These are phyloP conservation scores for Hyaloscypha hepaticicola DNA, from an alignment of 495 filamentous ascomycete genomes.

Conservation along the genomic window DNA sequence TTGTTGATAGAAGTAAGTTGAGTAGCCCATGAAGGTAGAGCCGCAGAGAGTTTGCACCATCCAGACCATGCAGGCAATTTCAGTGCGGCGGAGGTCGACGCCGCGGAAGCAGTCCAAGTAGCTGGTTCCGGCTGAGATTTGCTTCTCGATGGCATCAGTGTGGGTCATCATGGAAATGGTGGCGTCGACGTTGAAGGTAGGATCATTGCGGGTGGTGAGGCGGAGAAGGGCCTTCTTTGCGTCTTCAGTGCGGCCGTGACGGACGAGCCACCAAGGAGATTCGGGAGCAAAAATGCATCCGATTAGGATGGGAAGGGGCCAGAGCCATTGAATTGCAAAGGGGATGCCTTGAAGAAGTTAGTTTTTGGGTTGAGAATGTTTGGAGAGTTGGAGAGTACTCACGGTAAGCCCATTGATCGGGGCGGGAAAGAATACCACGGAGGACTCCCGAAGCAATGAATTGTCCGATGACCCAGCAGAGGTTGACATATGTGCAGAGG, in stretches of 20 bases:
- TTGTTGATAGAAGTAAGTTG: constrained; percentile 66
- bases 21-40: constrained; percentile 67
- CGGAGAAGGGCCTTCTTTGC: constrained; percentile 58
- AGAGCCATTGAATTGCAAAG: constrained; percentile 65
- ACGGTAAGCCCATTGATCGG: constrained; percentile 61
- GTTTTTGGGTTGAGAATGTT: neutral
- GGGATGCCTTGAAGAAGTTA: constrained; percentile 16
- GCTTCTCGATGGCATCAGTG: constrained; percentile 64
- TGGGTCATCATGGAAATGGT: constrained; percentile 72
- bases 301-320: constrained; percentile 64
- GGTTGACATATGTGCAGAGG: constrained; percentile 68
- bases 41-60: constrained; percentile 69
- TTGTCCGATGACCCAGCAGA: constrained; percentile 70
- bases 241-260: constrained; percentile 53
- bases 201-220: constrained; percentile 53
- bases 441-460: constrained; percentile 66
- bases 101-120: constrained; percentile 69
- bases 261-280: constrained; percentile 75
- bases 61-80: constrained; percentile 68
- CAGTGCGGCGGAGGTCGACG: constrained; percentile 64
- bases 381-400: constrained; percentile 30
- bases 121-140: constrained; percentile 52
- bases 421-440: constrained; percentile 48
- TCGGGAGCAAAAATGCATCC: constrained; percentile 66
- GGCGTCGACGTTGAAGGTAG: constrained; percentile 58